A percentile compares a stretch with the other conserved stretches of the same genome.
phyloP scores from a whole-genome alignment of 1,284 basidiomycete species.

The Trametes pubescens region DNA sequence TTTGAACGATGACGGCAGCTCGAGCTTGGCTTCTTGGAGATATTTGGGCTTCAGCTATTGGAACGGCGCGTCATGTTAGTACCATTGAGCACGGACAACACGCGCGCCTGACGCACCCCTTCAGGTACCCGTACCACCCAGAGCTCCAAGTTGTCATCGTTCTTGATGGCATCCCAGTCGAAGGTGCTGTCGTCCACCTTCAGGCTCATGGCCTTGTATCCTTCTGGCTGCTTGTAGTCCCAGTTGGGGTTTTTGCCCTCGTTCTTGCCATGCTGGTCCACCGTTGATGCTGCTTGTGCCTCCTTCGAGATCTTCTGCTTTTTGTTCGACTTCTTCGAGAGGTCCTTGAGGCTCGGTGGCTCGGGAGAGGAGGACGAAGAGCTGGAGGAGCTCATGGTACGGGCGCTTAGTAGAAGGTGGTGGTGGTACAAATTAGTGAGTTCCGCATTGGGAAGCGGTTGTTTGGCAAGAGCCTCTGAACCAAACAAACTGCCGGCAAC shows the following conservation, averaged over 20 bases:
- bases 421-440: conserved; percentile 21
- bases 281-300: conserved; percentile 24
- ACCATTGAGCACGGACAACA: not conserved
- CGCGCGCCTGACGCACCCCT: conserved; percentile 53
- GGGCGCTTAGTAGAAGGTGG: conserved; percentile 6
- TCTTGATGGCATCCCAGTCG: conserved; percentile 72
- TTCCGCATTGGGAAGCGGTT: conserved; percentile 26
- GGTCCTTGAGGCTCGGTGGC: conserved; percentile 24
- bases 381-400: conserved; percentile 33
- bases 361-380: conserved; percentile 38
- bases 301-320: conserved; percentile 29
- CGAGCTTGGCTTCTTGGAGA: conserved; percentile 59
- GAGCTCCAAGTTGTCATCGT: conserved; percentile 67
- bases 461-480: conserved; percentile 33
- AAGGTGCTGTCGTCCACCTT: conserved; percentile 59
- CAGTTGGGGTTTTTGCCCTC: conserved; percentile 61
- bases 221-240: conserved; percentile 63
- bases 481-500: conserved; percentile 24
- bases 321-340: conserved; percentile 30
- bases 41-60: conserved; percentile 70
- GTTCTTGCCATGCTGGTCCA: conserved; percentile 44
- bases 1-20: conserved; percentile 48
- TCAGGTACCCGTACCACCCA: conserved; percentile 76
- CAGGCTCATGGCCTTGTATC: conserved; percentile 53
- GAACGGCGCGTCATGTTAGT: not conserved